phyloP scores from a whole-genome alignment of 805 yeast genomes.

The Isabelozyma pseudorhagii region DNA sequence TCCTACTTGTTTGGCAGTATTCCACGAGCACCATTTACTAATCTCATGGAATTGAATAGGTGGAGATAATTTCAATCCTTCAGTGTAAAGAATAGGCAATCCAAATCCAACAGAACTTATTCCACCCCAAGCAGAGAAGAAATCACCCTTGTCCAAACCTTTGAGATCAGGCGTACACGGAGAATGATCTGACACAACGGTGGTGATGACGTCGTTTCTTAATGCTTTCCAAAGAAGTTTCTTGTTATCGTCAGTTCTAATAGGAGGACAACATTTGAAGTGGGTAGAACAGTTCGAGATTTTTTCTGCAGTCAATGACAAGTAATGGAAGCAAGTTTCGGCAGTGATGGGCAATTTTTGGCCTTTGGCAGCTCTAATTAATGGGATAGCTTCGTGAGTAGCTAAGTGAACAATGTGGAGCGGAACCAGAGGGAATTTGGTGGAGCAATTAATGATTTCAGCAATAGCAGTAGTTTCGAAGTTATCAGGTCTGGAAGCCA shows the following conservation, averaged over 20 bases:
- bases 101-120: constrained; percentile 92
- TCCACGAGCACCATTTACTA: constrained; percentile 73
- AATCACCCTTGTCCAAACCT: constrained; percentile 78
- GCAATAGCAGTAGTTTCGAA: constrained; percentile 84
- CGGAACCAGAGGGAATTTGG: constrained; percentile 55
- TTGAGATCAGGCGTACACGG: constrained; percentile 94
- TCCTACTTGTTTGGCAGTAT: constrained; percentile 87
- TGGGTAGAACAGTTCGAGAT: constrained; percentile 78
- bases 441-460: constrained; percentile 63
- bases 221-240: constrained; percentile 76
- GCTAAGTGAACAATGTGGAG: constrained; percentile 91
- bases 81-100: constrained; percentile 75
- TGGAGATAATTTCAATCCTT: constrained; percentile 52
- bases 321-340: constrained; percentile 93
- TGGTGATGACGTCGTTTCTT: constrained; percentile 58
- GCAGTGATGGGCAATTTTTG: constrained; percentile 65
- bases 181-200: constrained; percentile 93
- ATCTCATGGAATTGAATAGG: constrained; percentile 59
- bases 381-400: constrained; percentile 76
- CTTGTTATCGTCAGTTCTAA: constrained; percentile 72
- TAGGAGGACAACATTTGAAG: constrained; percentile 95
- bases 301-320: constrained; percentile 71
- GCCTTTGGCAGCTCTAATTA: constrained; percentile 62
- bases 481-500: constrained; percentile 83
- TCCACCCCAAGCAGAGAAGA: constrained; percentile 95